Base-by-base conservation (phyloP, 2,329 filamentous ascomycete genomes). In the Colletotrichum sojae region DNA sequence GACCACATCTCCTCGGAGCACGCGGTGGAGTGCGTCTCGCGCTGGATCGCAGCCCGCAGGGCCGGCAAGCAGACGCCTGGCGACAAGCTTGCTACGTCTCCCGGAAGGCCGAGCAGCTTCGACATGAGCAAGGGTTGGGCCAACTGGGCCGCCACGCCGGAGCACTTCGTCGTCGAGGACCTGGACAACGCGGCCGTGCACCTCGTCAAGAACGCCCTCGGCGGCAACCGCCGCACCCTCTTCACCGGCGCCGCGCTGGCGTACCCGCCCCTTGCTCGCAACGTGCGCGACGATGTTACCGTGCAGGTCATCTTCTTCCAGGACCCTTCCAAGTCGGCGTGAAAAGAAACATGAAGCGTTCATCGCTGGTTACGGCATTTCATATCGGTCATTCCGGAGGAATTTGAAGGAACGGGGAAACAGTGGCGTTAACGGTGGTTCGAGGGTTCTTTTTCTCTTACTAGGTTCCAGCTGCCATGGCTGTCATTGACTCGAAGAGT, bases 161-260 rank as follows among this genome's bases (percentile, higher is more conserved):
- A 88, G 72, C 87, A 91, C 57, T 94, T 94, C 70, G 89, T 92
- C 1, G 89, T 94, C 4, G 90, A 94, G 76, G 93, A 96, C 76
- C 64, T 80, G 4, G 66, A 69, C 51, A 96, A 94, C 74, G 93
- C 89, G 6, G 93, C 93, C 0, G 94, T 94, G 0, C 94, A 95
- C 79, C 85, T 96, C 46, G 88, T 94, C 49, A 89, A 93, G 71
- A 97, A 96, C 75, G 92, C 92, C 0, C 86, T 96, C 15, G 94
- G 94, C 46, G 94, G 94, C 5, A 91, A 89, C 67, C 88, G 95
- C 73, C 85, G 88, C 72, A 91, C 94, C 74, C 89, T 94, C 84
- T 83, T 96, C 25, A 90, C 90, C 72, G 93, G 92, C 5, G 66
- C 40, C n/a, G 81, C 94, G 56, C 81, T 95, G 75, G 93, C 92